Evolutionary conservation across 2,329 filamentous ascomycete species (phyloP), one percentile per base, ranked within the genome.

Genomic region (Ophiocordyceps robertsii): DNA sequence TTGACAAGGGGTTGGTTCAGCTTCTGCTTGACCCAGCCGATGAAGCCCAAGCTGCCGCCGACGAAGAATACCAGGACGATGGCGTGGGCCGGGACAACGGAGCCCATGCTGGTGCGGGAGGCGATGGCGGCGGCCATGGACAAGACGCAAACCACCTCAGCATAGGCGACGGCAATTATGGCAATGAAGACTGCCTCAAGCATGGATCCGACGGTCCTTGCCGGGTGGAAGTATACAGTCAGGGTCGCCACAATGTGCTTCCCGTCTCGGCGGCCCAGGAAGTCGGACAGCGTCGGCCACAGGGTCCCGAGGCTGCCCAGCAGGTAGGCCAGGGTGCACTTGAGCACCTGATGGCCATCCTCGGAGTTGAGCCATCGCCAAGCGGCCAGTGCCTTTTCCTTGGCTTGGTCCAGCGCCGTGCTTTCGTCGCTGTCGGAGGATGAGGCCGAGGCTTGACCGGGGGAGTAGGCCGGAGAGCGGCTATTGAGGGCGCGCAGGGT

Each of bases 181-280:
- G 86, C 85, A 44, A 92, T 78, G 30, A 89, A 64, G 11, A 82
- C 75, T 3, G 88, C 89, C 61, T 95, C 85, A 44, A 86, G 74
- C 87, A 95, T 95, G 50, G 84, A 92, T 1, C 90, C 90, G 24
- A 81, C 76, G 16, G 86, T 86, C 44, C 90, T 73, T 6, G 87
- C 85, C 5, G 90, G 88, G 59, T 95, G 88, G 55, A 95, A 96
- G 56, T 95, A 96, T 11, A 95, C 89, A 1, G 87, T 93, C 44
- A 95, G 78, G 2, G 90, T 95, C 29, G 88, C 88, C 41, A 95
- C 87, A 56, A 95, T 81, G 62, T 95, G 90, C 57, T 95, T 95
- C 40, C 87, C 87, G 62, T 95, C 89, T 56, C 88, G 83, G 48
- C 81, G 72, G 11, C 90, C 90, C 14, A 95, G 68, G 44, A 88